Evolutionary conservation across 2,329 filamentous ascomycete genomes (phyloP), one percentile per base, ranked within the genome.

Genomic region (Leptographium radiaticola): DNA sequence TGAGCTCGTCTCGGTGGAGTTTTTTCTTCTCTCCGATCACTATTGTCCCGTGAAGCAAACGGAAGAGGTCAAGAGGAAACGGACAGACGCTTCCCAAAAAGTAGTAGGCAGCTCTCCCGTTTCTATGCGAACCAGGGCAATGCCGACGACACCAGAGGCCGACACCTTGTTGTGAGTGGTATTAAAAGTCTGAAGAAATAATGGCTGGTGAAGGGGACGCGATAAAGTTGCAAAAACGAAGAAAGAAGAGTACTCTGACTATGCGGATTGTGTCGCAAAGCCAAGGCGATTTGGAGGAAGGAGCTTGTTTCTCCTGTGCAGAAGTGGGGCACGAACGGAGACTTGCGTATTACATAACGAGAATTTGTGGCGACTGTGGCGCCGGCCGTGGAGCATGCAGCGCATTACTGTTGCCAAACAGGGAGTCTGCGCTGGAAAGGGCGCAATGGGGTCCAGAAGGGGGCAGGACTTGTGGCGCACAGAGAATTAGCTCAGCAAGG

Each of bases 251-350:
- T 33, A 39, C 38, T 2, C 15, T 33, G 40, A 43, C 4, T 20
- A 43, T 34, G 31, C 25, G 30, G 30, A 42, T 51, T 25, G 40
- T 52, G 50, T 52, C 50, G 40, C 50, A 52, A 50, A 50, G 39
- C 20, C 44, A 48, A 6, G 47, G 34, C 47, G 49, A 30, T 50
- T 50, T 34, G 36, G 49, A 30, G 49, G 49, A 50, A 50, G 49
- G 49, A 50, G 49, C 49, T 50, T 36, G 4, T 40, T 42, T 42
- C 47, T 49, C 36, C 47, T 49, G 33, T 46, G 31, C 47, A 16
- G 34, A 18, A 36, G 34, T 36, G 34, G 34, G 34, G 34, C 34
- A 36, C 34, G 34, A 9, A 36, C 9, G 9, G 34, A 13, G 34
- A 36, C 34, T 4, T 4, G 2, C 34, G 2, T 3, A 9, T 36